These are phyloP conservation scores for Trichopus zeylanicus DNA, from an alignment of 116 monocot species.

Conservation along the genomic window DNA sequence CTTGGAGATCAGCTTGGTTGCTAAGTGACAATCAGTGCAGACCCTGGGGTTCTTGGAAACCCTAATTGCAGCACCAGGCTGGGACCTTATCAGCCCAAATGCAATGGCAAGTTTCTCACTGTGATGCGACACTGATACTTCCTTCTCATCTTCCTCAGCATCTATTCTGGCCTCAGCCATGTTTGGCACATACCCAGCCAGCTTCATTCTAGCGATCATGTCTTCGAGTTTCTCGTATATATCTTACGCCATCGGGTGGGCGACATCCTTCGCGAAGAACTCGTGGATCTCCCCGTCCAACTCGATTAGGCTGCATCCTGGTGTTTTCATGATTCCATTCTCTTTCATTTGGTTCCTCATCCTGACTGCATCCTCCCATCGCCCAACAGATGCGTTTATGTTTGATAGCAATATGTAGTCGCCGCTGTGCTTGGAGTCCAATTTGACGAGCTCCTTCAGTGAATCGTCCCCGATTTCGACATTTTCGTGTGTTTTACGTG, in stretches of 20 bases:
- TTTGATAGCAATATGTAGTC: conserved; percentile 68
- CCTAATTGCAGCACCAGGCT: conserved; percentile 25
- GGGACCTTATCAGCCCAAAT: conserved; percentile 35
- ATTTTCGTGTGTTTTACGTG: conserved; percentile 65
- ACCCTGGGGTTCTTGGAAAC: conserved; percentile 61
- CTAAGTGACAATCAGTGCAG: conserved; percentile 51
- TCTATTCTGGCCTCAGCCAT: conserved; percentile 58
- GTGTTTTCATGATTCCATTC: conserved; percentile 51
- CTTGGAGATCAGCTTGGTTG: conserved; percentile 52
- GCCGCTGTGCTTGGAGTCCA: conserved; percentile 60
- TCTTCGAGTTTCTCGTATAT: conserved; percentile 61
- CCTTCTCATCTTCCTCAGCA: conserved; percentile 57
- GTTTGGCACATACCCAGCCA: conserved; percentile 42
- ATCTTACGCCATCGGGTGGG: conserved; percentile 33
- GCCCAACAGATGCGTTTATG: conserved; percentile 49
- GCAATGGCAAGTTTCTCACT: conserved; percentile 63
- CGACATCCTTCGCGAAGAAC: conserved; percentile 61
- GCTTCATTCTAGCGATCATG: conserved; percentile 34
- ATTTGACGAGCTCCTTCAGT: conserved; percentile 29
- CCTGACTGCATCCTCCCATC: conserved; percentile 37
- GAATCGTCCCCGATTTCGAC: conserved; percentile 53
- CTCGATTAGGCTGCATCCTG: conserved; percentile 64
- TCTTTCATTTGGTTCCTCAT: conserved; percentile 55
- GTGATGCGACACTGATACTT: conserved; percentile 44
- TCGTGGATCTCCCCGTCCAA: conserved; percentile 48